Percentiles rank a stretch among this genome's conserved stretches.
phyloP scores from a whole-genome alignment of 2,329 filamentous ascomycete genomes.

The Botryotinia globosa region DNA sequence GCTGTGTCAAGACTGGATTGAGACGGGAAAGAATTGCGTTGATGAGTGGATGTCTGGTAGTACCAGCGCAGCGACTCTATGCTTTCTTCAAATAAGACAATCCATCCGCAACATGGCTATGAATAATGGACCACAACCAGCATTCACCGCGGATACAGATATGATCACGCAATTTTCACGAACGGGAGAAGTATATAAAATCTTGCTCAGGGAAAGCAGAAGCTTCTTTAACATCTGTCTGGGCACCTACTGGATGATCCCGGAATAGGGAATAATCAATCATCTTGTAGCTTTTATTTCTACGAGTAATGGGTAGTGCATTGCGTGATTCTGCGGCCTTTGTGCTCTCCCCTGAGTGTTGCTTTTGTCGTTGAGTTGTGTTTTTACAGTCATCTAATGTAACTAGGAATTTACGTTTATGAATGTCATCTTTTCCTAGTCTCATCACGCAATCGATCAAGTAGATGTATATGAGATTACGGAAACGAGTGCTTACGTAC shows the following conservation, averaged over 20 bases:
- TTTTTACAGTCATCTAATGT: not conserved
- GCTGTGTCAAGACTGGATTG: not conserved
- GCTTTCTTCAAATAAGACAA: no score
- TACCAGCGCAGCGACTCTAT: not conserved
- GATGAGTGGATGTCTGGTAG: not conserved
- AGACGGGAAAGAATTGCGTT: not conserved
- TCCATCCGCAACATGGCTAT: not conserved
- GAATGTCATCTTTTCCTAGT: rapidly evolving
- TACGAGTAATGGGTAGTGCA: rapidly evolving
- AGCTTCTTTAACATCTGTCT: no score
- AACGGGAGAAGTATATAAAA: not conserved
- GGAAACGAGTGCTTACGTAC: not conserved
- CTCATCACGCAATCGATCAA: not conserved
- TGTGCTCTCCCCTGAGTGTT: not conserved
- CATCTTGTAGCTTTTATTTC: not conserved
- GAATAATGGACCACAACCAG: not conserved
- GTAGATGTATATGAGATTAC: not conserved
- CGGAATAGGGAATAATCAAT: not conserved
- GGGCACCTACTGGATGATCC: no score
- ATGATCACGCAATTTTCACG: not conserved
- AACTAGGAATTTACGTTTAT: not conserved
- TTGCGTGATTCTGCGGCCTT: not conserved
- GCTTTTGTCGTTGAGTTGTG: rapidly evolving
- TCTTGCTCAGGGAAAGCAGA: no score
- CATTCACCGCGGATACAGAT: not conserved